Percentiles rank a stretch among this genome's conserved stretches.
Evolutionary conservation across 225 moss, liverwort and hornwort species (phyloP).

Genomic region (Bryoerythrophyllum caledonicum): DNA sequence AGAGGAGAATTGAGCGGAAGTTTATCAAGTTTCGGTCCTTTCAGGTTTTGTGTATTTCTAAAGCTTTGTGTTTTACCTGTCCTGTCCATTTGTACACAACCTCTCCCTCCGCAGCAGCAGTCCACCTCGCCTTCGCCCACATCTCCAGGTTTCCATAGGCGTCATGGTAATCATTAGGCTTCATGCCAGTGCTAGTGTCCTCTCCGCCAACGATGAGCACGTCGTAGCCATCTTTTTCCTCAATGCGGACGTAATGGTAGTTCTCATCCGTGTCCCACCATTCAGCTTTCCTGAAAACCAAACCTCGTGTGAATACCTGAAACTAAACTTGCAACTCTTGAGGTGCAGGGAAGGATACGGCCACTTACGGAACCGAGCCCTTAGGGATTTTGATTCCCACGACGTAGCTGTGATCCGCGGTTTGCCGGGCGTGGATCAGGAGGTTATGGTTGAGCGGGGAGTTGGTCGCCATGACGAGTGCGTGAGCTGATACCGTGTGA

Average conservation of each 20-base stretch:
- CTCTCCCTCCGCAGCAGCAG: conserved; percentile 25
- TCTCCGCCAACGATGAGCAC: conserved; percentile 42
- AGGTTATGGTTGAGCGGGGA: conserved; percentile 44
- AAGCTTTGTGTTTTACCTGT: neutral
- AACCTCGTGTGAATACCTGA: too few species aligned
- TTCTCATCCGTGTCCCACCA: conserved; percentile 37
- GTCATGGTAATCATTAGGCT: conserved; percentile 35
- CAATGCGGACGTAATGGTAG: conserved; percentile 39
- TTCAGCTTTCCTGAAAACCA: conserved; percentile 30
- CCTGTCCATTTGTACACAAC: conserved; percentile 41
- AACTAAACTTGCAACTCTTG: neutral
- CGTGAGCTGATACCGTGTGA: conserved; percentile 25
- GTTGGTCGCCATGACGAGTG: conserved; percentile 33
- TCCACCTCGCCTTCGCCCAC: conserved; percentile 40
- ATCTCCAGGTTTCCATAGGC: conserved; percentile 28
- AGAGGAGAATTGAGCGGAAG: neutral
- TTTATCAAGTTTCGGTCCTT: neutral
- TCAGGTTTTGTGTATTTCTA: neutral
- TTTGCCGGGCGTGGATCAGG: conserved; percentile 29
- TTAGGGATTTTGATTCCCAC: conserved; percentile 32
- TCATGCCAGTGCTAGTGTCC: conserved; percentile 40
- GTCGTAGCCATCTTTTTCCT: conserved; percentile 32
- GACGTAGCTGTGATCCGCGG: conserved; percentile 21
- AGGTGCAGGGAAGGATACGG: neutral
- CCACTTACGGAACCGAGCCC: conserved; percentile 36